A percentile compares a stretch with the other conserved stretches of the same genome.
These are phyloP conservation scores for Nakaseomyces nivariensis DNA, from an alignment of 1,139 yeast species.

Conservation along the genomic window DNA sequence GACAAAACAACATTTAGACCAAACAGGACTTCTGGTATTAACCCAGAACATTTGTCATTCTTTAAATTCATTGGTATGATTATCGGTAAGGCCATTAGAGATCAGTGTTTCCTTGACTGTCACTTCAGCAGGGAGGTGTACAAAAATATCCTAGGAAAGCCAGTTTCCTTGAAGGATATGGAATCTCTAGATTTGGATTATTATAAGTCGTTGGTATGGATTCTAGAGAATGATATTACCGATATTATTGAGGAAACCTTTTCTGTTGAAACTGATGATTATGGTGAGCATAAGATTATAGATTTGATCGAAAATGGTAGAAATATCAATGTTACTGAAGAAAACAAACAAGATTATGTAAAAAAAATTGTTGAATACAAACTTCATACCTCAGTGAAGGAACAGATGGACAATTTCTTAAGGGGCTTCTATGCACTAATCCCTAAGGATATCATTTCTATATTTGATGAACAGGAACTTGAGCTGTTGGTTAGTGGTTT, in stretches of 20 bases:
- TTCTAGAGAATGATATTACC: constrained; percentile 91
- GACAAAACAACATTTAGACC: constrained; percentile 96
- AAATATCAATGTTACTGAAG: constrained; percentile 79
- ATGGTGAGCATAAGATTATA: constrained; percentile 75
- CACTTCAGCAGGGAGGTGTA: constrained; percentile 95
- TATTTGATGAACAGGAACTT: constrained; percentile 91
- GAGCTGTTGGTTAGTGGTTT: constrained; percentile 88
- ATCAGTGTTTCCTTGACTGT: constrained; percentile 80
- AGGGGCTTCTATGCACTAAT: constrained; percentile 87
- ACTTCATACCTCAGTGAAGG: constrained; percentile 71
- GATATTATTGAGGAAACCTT: constrained; percentile 95
- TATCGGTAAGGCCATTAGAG: constrained; percentile 90
- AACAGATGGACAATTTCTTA: constrained; percentile 79
- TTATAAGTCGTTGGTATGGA: constrained; percentile 89
- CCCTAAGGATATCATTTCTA: constrained; percentile 75
- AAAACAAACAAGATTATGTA: constrained; percentile 85
- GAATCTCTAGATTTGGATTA: constrained; percentile 90
- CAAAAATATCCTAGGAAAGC: constrained; percentile 70
- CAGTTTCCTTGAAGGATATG: constrained; percentile 86
- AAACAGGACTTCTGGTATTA: constrained; percentile 82
- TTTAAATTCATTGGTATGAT: constrained; percentile 92
- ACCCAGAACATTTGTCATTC: constrained; percentile 85
- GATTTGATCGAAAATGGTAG: constrained; percentile 80
- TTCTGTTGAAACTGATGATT: constrained; percentile 87
- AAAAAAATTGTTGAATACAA: constrained; percentile 77